These are phyloP conservation scores for Eucalyptus tenuipes DNA, from an alignment of 345 rosid genomes.

Conservation along the genomic window DNA sequence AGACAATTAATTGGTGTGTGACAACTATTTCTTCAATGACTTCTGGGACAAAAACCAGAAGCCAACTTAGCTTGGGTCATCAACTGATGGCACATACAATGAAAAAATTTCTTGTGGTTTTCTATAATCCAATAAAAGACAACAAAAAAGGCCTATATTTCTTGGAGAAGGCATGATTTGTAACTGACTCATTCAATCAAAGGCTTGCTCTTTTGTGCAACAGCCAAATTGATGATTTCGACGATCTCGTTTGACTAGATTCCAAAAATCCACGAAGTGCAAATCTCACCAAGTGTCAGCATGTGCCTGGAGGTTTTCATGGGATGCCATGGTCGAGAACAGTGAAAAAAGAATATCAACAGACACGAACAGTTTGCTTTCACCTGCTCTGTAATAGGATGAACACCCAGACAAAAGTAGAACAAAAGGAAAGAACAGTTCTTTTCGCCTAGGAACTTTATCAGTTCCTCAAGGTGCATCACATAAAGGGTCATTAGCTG, in stretches of 20 bases:
- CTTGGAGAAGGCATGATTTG: background rate
- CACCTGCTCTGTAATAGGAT: background rate
- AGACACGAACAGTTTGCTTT: background rate
- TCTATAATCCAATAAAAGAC: background rate
- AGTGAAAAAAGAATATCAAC: background rate
- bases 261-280: background rate
- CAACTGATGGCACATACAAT: conserved; percentile 12
- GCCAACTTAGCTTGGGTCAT: conserved; percentile 8
- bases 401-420: background rate
- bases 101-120: background rate
- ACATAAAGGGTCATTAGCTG: background rate
- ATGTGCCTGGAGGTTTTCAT: background rate
- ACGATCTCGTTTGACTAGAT: background rate
- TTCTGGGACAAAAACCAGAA: conserved; percentile 9
- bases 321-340: background rate
- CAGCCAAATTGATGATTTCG: background rate
- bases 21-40: conserved; percentile 14
- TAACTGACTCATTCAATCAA: background rate
- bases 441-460: background rate
- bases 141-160: background rate
- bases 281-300: background rate
- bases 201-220: background rate
- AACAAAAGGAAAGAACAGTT: background rate
- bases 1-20: background rate
- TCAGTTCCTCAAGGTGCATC: background rate